Evolutionary conservation across 192 early-diverging fungal genomes (phyloP).

Genomic region (Thoreauomyces humboldtii): DNA sequence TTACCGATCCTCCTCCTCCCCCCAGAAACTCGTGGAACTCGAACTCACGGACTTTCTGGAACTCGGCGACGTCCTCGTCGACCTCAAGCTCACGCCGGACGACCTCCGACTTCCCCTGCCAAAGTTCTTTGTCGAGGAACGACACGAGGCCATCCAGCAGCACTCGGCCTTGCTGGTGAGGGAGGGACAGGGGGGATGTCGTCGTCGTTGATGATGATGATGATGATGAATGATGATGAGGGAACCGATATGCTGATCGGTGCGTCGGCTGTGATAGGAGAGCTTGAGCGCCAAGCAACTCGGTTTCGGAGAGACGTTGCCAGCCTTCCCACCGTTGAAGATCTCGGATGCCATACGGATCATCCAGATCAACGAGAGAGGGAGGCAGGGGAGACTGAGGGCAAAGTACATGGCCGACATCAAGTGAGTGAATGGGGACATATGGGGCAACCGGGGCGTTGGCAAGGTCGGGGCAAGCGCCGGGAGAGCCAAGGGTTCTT

Average conservation of each 20-base stretch:
- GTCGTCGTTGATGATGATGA: no score
- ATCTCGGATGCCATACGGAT: constrained; percentile 49
- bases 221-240: not conserved
- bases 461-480: no score
- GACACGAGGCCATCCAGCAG: constrained; percentile 23
- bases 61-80: constrained; percentile 51
- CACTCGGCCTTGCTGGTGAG: constrained; percentile 20
- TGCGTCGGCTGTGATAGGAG: constrained; percentile 24
- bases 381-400: constrained; percentile 52
- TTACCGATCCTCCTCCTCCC: no score
- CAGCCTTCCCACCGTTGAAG: constrained; percentile 48
- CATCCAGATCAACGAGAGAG: constrained; percentile 59
- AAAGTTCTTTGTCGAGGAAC: constrained; percentile 51
- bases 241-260: not conserved
- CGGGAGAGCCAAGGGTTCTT: no score
- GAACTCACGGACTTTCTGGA: constrained; percentile 52
- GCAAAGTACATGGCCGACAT: constrained; percentile 66
- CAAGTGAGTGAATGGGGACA: no score
- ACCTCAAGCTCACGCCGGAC: constrained; percentile 58
- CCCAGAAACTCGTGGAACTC: constrained; percentile 62
- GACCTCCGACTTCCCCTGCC: constrained; percentile 51
- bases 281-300: constrained; percentile 50
- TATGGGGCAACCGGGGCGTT: no score
- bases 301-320: constrained; percentile 35
- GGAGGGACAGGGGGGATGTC: not conserved